Conservation (phyloP, 202 grass and related monocot species). For the Eragrostis tef region DNA sequence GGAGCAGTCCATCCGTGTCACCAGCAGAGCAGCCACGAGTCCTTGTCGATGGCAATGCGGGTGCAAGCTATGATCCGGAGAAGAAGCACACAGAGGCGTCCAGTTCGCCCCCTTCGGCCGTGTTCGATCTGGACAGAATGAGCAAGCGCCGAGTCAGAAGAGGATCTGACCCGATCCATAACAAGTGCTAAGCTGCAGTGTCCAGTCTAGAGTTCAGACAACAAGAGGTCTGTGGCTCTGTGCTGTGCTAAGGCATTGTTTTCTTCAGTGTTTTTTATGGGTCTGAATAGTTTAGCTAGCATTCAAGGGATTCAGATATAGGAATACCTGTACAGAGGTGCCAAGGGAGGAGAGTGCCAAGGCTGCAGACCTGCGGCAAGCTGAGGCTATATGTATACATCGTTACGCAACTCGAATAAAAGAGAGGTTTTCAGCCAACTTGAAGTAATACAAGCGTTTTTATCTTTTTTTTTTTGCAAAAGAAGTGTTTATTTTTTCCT, state of each 20-base stretch:
- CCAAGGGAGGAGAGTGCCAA: background rate
- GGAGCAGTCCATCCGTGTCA: background rate
- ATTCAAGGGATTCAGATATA: conserved; percentile 1
- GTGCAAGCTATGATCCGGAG: background rate
- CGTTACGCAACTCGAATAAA: conserved; percentile 35
- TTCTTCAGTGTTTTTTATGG: background rate
- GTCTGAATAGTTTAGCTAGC: conserved; percentile 1
- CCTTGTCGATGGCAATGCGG: conserved; percentile 1
- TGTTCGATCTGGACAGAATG: conserved; percentile 31
- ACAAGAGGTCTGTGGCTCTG: background rate
- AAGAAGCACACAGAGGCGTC: background rate
- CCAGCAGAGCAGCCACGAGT: conserved; percentile 22
- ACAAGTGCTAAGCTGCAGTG: conserved; percentile 20
- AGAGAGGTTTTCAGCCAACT: background rate
- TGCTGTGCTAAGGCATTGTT: background rate
- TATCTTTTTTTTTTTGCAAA: background rate
- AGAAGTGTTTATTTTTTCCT: no score
- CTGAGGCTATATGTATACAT: conserved; percentile 9
- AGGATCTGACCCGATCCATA: conserved; percentile 46
- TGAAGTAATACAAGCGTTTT: background rate
- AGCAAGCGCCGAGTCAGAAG: conserved; percentile 36
- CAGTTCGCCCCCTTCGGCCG: background rate
- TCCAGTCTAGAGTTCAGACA: conserved; percentile 2
- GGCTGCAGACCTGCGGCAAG: background rate
- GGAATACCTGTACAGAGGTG: conserved; percentile 36